Evolutionary conservation across 257 asterid genomes (phyloP).

Genomic region (Lycium ferocissimum): DNA sequence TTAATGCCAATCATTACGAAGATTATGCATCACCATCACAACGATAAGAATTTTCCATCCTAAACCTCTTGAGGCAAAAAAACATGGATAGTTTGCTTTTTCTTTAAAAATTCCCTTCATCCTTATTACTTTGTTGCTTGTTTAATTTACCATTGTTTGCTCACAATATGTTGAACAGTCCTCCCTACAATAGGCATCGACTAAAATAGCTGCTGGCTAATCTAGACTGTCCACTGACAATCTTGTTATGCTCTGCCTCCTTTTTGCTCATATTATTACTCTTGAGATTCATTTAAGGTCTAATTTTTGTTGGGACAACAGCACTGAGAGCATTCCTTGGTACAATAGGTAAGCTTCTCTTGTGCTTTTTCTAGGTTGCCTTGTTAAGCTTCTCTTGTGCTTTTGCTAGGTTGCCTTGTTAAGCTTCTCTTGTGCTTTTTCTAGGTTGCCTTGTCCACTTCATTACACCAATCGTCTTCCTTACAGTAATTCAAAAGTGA

Average conservation of each 20-base stretch:
- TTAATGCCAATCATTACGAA: no score
- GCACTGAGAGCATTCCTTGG: conserved; percentile 3
- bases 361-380: background rate
- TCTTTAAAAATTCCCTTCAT: background rate
- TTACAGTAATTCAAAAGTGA: background rate
- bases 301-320: background rate
- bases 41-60: background rate
- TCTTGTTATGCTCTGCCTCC: background rate
- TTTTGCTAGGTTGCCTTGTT: no score
- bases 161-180: conserved; percentile 12
- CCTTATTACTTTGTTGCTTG: background rate
- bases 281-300: background rate
- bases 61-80: background rate
- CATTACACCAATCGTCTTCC: background rate
- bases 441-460: conserved; percentile 22
- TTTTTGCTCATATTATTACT: background rate
- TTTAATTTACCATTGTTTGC: conserved; percentile 23
- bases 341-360: background rate
- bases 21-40: conserved; percentile 3
- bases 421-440: background rate
- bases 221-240: conserved; percentile 2
- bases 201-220: conserved; percentile 20
- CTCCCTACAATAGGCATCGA: background rate
- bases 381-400: background rate
- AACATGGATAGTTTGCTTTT: background rate